Evolutionary conservation across 352 stramenopile species (phyloP).

Genomic region (Pythium pyrilobum): DNA sequence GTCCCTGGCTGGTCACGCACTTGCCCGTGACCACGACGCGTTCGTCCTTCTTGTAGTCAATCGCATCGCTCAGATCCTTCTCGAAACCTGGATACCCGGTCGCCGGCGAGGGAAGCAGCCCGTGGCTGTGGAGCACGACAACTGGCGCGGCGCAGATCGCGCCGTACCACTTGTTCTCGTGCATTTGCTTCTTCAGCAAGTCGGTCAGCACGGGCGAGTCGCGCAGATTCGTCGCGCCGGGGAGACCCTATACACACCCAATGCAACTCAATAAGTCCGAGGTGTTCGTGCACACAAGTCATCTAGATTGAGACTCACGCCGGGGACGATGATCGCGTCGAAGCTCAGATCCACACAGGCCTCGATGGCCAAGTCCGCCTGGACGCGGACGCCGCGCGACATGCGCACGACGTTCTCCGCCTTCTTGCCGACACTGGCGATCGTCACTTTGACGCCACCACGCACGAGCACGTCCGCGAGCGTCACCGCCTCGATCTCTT

Average conservation of each 20-base stretch:
- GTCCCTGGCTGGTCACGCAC: constrained; percentile 75
- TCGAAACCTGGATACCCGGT: constrained; percentile 74
- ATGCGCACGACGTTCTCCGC: constrained; percentile 62
- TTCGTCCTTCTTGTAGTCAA: constrained; percentile 37
- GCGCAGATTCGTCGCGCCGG: constrained; percentile 61
- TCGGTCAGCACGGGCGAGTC: constrained; percentile 52
- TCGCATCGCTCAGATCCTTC: constrained; percentile 42
- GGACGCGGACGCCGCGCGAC: constrained; percentile 65
- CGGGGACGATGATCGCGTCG: constrained; percentile 64
- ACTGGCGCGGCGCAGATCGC: constrained; percentile 74
- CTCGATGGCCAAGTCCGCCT: constrained; percentile 64
- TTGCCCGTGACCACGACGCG: constrained; percentile 66
- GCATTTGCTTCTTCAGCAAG: constrained; percentile 61
- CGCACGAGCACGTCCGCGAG: constrained; percentile 68
- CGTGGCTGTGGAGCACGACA: constrained; percentile 62
- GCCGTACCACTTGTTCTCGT: constrained; percentile 55
- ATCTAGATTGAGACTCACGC: constrained; percentile 22
- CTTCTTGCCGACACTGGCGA: constrained; percentile 57
- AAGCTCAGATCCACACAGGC: constrained; percentile 46
- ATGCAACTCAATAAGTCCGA: neutral
- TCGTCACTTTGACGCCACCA: constrained; percentile 54
- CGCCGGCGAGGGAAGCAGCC: constrained; percentile 39
- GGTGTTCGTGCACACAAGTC: neutral
- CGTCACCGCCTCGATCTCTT: constrained; percentile 81
- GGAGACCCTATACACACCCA: constrained; percentile 43